Evolutionary conservation across 768 basidiomycete species (phyloP), one percentile per base, ranked within the genome.

Genomic region (Pholiota microspora): DNA sequence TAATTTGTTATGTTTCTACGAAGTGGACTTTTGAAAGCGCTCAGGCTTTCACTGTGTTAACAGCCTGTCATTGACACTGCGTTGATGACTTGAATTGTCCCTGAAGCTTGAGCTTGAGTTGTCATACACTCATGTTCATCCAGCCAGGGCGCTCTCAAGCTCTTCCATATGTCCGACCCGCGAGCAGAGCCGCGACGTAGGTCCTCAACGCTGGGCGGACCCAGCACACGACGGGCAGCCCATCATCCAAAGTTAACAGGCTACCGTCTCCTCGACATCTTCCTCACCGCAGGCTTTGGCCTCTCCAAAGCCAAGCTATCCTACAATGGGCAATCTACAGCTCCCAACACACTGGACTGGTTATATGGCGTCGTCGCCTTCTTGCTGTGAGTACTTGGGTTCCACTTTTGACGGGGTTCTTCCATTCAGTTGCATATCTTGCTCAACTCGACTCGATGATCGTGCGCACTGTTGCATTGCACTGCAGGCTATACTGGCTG

Each of bases 281-380:
- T 29, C 12, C 59, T 63, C 44, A 62, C 66, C 7, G 59, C 59
- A 18, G 53, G 55, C 5, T 65, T 69, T 49, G 65, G 68, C 7
- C 35, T 63, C 12, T 62, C 55, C n/a, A 67, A 68, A 49, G 64
- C 65, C 10, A 59, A 53, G 25, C 51, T 67, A 21, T 61, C 69
- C 8, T 67, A 67, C 49, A 51, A 60, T 10, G 66, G 66, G 15
- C 54, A 62, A 31, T 68, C 64, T 4, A 69, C 67, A 12, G 63
- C 64, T 13, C 63, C 67, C 16, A 65, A 56, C 21, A 67, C 66
- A 10, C 35, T 67, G 21, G 67, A 68, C 47, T 69, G 66, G 69
- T 45, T 67, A 12, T 65, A 64, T 45, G 68, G 68, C 6, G 68
- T 70, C 24, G 45, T 62, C 16, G 58, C 63, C 7, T 68, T 67